A percentile compares a stretch with the other conserved stretches of the same genome.
phyloP scores from a whole-genome alignment of 23 red algal genomes.

The Agarophyton chilense region DNA sequence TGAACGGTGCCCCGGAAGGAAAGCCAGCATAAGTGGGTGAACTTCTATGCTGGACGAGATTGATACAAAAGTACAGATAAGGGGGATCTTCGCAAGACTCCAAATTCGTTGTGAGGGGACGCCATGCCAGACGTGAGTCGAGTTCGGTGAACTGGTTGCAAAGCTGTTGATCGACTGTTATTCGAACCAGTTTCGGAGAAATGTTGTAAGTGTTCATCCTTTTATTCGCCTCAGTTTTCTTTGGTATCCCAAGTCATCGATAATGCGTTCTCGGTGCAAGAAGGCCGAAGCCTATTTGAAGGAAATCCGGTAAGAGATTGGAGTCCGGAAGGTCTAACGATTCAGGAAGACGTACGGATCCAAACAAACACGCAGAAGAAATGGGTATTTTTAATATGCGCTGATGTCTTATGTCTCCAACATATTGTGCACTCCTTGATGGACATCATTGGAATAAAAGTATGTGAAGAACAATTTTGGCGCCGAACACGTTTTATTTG shows the following conservation, averaged over 20 bases:
- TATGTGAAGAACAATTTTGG: too few relatives aligned
- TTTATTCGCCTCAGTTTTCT: not conserved
- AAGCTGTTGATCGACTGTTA: slow-evolving; percentile 25
- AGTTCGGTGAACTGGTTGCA: slow-evolving; percentile 24
- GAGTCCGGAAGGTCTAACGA: too few relatives aligned
- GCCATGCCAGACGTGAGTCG: slow-evolving; percentile 48
- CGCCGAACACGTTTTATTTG: too few relatives aligned
- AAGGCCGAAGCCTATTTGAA: not conserved
- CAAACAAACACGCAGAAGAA: too few relatives aligned
- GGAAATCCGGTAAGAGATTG: not conserved
- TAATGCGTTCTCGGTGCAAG: not conserved
- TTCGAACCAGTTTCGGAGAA: slow-evolving; percentile 30
- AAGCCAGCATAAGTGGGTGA: slow-evolving; percentile 51
- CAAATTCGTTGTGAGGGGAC: slow-evolving; percentile 53
- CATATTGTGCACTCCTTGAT: too few relatives aligned
- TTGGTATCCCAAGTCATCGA: not conserved
- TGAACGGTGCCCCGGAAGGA: slow-evolving; percentile 60
- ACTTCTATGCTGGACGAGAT: not conserved
- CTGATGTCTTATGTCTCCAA: too few relatives aligned
- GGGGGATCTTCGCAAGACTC: slow-evolving; percentile 57
- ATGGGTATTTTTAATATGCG: too few relatives aligned
- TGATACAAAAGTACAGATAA: slow-evolving; percentile 57
- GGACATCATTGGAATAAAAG: too few relatives aligned
- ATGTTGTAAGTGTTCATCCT: slow-evolving; percentile 60
- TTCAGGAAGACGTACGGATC: too few relatives aligned